These are phyloP conservation scores for Penicillium psychrofluorescens DNA, from an alignment of 495 filamentous ascomycete species.

Conservation along the genomic window DNA sequence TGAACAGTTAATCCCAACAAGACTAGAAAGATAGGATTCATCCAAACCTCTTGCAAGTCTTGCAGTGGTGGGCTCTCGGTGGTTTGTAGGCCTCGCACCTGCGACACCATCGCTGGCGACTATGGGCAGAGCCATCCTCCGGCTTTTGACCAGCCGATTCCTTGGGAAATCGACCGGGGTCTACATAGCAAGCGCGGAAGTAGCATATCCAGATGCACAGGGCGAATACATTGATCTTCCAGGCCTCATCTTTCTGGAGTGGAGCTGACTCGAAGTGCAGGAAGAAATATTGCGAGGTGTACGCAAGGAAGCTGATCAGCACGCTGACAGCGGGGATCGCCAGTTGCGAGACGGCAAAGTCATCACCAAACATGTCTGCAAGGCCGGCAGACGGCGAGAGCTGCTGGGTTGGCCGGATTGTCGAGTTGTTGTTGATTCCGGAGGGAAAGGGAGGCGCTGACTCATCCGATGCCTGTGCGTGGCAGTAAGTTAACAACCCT, in stretches of 20 bases:
- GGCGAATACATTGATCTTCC: constrained; percentile 70
- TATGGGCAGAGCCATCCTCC: constrained; percentile 13
- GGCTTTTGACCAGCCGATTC: constrained; percentile 13
- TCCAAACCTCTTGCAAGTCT: constrained; percentile 62
- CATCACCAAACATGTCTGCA: constrained; percentile 1
- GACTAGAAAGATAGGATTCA: not conserved
- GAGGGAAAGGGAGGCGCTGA: constrained; percentile 6
- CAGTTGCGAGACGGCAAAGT: constrained; percentile 31
- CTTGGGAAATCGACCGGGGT: constrained; percentile 56
- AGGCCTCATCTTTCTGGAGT: constrained; percentile 49
- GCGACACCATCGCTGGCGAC: constrained; percentile 65
- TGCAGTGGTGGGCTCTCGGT: constrained; percentile 87
- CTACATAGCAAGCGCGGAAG: constrained; percentile 63
- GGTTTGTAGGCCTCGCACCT: constrained; percentile 82
- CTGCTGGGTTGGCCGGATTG: constrained; percentile 4
- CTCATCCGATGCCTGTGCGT: constrained; percentile 5
- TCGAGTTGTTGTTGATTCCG: constrained; percentile 9
- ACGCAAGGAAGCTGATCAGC: constrained; percentile 73
- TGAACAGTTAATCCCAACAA: not conserved
- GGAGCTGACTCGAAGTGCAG: constrained; percentile 62
- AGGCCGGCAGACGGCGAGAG: not conserved
- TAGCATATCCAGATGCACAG: constrained; percentile 74
- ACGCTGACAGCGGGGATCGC: constrained; percentile 58
- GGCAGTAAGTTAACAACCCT: not conserved
- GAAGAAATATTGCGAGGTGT: constrained; percentile 79